phyloP scores from a whole-genome alignment of 257 asterid species.

The Lantana camara region DNA sequence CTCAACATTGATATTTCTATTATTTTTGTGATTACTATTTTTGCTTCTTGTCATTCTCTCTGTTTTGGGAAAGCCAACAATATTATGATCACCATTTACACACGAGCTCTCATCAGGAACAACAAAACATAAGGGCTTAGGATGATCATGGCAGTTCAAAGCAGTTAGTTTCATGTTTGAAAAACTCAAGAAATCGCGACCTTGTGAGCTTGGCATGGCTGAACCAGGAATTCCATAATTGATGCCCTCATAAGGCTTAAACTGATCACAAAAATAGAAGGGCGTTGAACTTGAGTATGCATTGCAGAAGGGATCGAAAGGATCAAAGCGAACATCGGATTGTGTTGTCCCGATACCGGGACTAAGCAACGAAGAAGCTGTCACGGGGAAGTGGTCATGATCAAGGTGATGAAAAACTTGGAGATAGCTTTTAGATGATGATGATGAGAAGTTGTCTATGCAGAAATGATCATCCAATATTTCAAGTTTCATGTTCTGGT shows the following conservation, averaged over 20 bases:
- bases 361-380: conserved; percentile 36
- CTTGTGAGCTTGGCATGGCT: conserved; percentile 35
- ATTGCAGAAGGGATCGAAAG: conserved; percentile 49
- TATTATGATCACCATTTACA: conserved; percentile 46
- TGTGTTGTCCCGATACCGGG: conserved; percentile 39
- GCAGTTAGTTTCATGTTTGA: conserved; percentile 30
- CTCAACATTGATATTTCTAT: conserved; percentile 17
- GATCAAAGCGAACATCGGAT: conserved; percentile 43
- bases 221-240: conserved; percentile 28
- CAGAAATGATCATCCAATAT: conserved; percentile 42
- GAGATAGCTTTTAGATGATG: conserved; percentile 46
- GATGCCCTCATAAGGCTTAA: conserved; percentile 46
- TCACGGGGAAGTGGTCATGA: conserved; percentile 39
- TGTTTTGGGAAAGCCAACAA: too few species aligned
- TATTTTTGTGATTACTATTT: conserved; percentile 14
- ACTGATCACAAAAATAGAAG: conserved; percentile 32
- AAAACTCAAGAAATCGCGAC: conserved; percentile 35
- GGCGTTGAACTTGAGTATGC: too few species aligned
- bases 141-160: conserved; percentile 23
- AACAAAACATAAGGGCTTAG: conserved; percentile 38
- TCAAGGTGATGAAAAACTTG: conserved; percentile 63
- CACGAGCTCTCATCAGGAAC: conserved; percentile 69
- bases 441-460: conserved; percentile 33
- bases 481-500: conserved; percentile 44
- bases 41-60: conserved; percentile 32